Evolutionary conservation across 2,329 filamentous ascomycete species (phyloP).

Genomic region (Penicillium freii): DNA sequence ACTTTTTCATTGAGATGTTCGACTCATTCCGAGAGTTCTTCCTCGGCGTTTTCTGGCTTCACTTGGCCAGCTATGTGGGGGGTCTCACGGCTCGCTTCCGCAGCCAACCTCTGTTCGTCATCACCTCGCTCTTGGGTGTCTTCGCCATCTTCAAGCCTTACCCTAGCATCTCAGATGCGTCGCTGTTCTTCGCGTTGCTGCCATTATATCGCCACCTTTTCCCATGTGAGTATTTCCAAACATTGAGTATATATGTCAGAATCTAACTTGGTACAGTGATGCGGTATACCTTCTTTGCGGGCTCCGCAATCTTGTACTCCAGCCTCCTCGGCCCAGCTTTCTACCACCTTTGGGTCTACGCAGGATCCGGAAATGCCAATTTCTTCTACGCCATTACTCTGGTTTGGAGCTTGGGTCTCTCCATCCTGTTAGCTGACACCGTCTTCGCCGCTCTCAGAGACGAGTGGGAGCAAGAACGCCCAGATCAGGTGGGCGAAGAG

Average conservation of each 20-base stretch:
- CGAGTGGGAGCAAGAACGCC: slow-evolving; percentile 89
- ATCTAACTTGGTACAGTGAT: slow-evolving; percentile 60
- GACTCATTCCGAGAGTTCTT: slow-evolving; percentile 97
- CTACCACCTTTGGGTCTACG: slow-evolving; percentile 97
- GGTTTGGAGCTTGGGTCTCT: slow-evolving; percentile 93
- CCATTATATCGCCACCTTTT: slow-evolving; percentile 89
- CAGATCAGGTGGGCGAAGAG: slow-evolving; percentile 85
- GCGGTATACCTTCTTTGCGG: slow-evolving; percentile 86
- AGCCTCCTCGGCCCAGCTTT: slow-evolving; percentile 89
- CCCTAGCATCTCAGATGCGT: slow-evolving; percentile 85
- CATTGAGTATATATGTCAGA: not conserved
- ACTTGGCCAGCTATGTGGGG: slow-evolving; percentile 84
- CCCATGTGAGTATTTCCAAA: slow-evolving; percentile 57
- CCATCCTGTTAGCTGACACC: slow-evolving; percentile 80
- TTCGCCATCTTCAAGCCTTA: slow-evolving; percentile 97
- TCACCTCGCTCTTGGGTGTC: slow-evolving; percentile 80
- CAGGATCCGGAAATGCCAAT: slow-evolving; percentile 95
- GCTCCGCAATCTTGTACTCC: slow-evolving; percentile 80
- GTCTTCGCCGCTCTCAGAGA: slow-evolving; percentile 86
- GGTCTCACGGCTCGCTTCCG: slow-evolving; percentile 80
- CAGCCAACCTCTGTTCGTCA: slow-evolving; percentile 79
- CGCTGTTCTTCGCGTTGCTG: slow-evolving; percentile 77
- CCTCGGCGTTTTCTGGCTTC: slow-evolving; percentile 95
- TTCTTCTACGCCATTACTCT: slow-evolving; percentile 99
- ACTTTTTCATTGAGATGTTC: slow-evolving; percentile 99